phyloP scores from a whole-genome alignment of 192 early-diverging fungal species.

The Linnemannia elongata region DNA sequence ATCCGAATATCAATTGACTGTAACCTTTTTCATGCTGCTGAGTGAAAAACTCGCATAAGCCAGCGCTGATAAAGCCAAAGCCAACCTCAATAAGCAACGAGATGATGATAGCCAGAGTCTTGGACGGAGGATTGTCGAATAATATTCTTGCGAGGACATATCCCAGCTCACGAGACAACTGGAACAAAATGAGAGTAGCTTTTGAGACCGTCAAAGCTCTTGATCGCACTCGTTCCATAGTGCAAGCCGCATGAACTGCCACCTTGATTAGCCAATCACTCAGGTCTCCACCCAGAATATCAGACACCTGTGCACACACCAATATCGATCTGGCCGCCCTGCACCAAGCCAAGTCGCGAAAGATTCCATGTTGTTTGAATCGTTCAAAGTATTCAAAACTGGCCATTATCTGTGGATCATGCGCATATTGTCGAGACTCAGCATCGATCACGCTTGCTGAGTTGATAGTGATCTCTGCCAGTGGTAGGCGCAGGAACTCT shows the following conservation, averaged over 20 bases:
- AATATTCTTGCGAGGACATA: neutral
- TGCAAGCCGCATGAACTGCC: conserved; percentile 28
- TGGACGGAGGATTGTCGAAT: neutral
- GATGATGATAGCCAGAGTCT: conserved; percentile 1
- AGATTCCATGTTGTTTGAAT: no score
- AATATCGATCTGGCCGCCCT: no score
- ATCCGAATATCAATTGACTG: neutral
- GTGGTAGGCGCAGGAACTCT: no score
- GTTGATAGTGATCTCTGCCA: no score
- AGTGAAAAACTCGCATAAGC: neutral
- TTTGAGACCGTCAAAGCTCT: neutral
- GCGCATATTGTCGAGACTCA: no score
- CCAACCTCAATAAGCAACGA: conserved; percentile 12
- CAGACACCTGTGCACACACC: no score
- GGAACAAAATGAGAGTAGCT: conserved; percentile 8
- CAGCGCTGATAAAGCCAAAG: conserved; percentile 23
- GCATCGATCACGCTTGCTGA: no score
- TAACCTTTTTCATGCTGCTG: neutral
- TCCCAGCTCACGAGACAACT: conserved; percentile 17
- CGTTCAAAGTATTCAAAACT: no score
- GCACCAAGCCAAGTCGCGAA: no score
- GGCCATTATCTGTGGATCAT: no score
- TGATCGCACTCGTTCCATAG: neutral
- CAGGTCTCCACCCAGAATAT: no score
- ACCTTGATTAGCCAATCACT: no score